Base-by-base conservation (phyloP, 805 yeast genomes). In the Myxozyma nipponensis region DNA sequence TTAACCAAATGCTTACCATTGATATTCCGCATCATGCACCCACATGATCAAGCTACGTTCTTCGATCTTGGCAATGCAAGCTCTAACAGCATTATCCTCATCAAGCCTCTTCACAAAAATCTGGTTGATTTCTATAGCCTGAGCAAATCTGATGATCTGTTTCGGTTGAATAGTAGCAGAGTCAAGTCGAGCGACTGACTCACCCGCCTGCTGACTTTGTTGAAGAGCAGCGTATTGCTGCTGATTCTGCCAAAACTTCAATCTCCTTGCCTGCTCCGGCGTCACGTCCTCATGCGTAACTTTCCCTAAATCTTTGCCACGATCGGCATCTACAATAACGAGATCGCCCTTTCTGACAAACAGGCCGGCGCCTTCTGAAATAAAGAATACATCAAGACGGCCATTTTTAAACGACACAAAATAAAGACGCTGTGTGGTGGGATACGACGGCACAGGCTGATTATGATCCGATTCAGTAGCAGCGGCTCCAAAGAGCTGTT, bases 311-410 rank as follows among this genome's bases (percentile, higher is more conserved):
- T 86, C 95, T 34, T 79, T 69, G 34, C 95, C 95, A 30, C 95
- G 72, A 62, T 86, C 95, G 1, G 93, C 95, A 62, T 86, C 91
- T 17, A 85, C 95, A 62, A 85, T 78, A 15, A 86, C 91, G 61
- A 84, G 72, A 62, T 84, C 89, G 21, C 85, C 85, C 3, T 72
- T 66, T 44, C 71, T 68, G 39, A 81, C 66, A 28, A 57, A 61
- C 24, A 66, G 59, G 21, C 66, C 63, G 9, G 73, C 60, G 3
- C 59, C 56, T 13, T 66, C 70, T 1, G 87, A 81, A 19, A 82
- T 67, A 62, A 78, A 80, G 62, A 84, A 87, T 6, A 86, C 87
- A 66, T 88, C 96, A 48, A 83, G 69, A 39, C 96, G 73, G 6
- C 88, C 86, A 25, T 83, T 80, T 65, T 89, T 88, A 70, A 88